These are phyloP conservation scores for Clavispora vitiphila DNA, from an alignment of 805 yeast genomes.

Conservation along the genomic window DNA sequence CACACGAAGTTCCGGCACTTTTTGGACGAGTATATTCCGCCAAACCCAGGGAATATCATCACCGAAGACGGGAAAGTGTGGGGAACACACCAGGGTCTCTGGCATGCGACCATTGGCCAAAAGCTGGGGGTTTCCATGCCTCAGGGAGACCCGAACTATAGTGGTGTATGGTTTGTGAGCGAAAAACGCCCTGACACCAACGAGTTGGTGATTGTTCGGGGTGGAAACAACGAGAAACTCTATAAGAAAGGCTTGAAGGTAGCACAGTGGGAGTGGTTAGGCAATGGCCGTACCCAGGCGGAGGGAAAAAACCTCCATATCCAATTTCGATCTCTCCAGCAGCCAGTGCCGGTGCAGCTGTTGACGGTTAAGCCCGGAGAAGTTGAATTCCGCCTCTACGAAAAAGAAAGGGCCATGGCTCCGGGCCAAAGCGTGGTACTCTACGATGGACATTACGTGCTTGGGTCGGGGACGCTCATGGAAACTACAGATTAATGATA, in stretches of 20 bases:
- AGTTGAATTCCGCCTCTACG: conserved; percentile 35
- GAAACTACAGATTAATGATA: not conserved
- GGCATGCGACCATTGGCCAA: conserved; percentile 97
- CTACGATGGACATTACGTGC: conserved; percentile 58
- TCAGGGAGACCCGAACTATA: conserved; percentile 70
- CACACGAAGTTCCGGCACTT: conserved; percentile 65
- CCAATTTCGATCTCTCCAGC: conserved; percentile 74
- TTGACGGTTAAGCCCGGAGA: conserved; percentile 13
- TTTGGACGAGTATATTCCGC: conserved; percentile 65
- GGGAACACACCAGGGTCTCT: conserved; percentile 81
- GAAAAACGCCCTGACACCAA: conserved; percentile 62
- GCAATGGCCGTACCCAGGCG: conserved; percentile 6
- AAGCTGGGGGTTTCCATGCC: conserved; percentile 77
- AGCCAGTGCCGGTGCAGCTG: conserved; percentile 37
- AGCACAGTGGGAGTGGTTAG: conserved; percentile 48
- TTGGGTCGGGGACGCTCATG: conserved; percentile 37
- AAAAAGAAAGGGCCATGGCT: conserved; percentile 67
- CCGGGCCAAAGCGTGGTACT: conserved; percentile 84
- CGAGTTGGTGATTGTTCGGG: conserved; percentile 74
- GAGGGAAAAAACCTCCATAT: conserved; percentile 29
- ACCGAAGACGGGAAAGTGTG: conserved; percentile 69
- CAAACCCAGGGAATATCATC: conserved; percentile 74
- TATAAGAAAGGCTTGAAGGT: conserved; percentile 42
- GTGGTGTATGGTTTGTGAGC: conserved; percentile 84
- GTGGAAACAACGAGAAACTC: conserved; percentile 54